These are phyloP conservation scores for Solanum aculeatissimum DNA, from an alignment of 305 asterid species.

Conservation along the genomic window DNA sequence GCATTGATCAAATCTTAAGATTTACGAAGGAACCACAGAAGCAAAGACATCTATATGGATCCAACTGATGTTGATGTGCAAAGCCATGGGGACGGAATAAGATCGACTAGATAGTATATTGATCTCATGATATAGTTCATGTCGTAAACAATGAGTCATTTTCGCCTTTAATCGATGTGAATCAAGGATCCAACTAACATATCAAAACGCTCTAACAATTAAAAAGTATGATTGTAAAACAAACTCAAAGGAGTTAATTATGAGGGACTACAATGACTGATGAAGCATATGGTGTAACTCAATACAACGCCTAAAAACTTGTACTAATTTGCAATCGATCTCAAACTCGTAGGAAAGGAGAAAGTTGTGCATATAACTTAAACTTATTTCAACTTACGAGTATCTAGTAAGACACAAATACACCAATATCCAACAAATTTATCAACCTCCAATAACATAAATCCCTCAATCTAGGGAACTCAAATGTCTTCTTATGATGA, in stretches of 20 bases:
- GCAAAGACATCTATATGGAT: background rate
- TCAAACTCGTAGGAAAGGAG: background rate
- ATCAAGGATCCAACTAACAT: background rate
- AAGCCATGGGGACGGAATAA: no score
- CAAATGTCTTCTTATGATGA: background rate
- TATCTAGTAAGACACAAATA: background rate
- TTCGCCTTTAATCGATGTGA: background rate
- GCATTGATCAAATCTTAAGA: no score
- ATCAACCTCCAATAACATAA: background rate
- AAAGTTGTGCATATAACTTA: background rate
- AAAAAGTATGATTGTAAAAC: background rate
- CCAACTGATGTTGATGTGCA: background rate
- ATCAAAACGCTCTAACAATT: background rate
- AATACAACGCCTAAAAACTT: background rate
- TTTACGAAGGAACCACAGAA: no score
- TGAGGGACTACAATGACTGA: background rate
- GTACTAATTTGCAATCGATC: no score
- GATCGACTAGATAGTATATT: background rate
- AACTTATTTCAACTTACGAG: background rate
- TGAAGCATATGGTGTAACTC: background rate
- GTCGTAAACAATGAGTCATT: background rate
- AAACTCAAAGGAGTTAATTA: background rate
- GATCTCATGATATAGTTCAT: background rate
- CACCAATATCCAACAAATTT: background rate
- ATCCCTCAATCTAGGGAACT: slow-evolving; percentile 5